Evolutionary conservation across 306 rosid genomes (phyloP).

Genomic region (Phaseolus lunatus): DNA sequence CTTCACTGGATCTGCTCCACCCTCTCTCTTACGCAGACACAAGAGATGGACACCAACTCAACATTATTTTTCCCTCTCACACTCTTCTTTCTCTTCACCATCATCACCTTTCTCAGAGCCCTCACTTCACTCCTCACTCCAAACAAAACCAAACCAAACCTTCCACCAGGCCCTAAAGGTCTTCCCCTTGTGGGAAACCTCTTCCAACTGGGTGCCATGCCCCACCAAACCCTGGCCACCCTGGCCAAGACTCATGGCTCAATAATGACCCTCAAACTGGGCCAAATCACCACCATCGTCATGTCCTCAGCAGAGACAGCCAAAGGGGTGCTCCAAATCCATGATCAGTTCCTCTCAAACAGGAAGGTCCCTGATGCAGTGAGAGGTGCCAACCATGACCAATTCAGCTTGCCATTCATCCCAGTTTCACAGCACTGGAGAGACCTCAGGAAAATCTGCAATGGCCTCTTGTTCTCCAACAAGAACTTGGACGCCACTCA

Average conservation of each 20-base stretch:
- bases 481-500: constrained; percentile 50
- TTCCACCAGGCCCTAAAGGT: constrained; percentile 66
- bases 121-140: not conserved
- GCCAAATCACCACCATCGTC: constrained; percentile 56
- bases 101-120: constrained; percentile 29
- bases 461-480: constrained; percentile 41
- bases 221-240: constrained; percentile 56
- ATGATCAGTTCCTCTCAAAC: constrained; percentile 53
- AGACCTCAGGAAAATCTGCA: constrained; percentile 53
- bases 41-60: constrained; percentile 30
- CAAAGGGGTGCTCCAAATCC: constrained; percentile 53
- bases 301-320: constrained; percentile 55
- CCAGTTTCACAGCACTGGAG: constrained; percentile 54
- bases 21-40: not conserved
- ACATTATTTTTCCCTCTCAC: not conserved
- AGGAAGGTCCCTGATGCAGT: constrained; percentile 49
- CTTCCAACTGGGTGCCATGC: constrained; percentile 58
- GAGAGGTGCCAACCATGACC: constrained; percentile 41
- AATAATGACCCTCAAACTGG: constrained; percentile 57
- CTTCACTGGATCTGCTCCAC: too few relatives aligned
- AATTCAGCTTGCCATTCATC: constrained; percentile 46
- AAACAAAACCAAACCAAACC: constrained; percentile 7
- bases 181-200: constrained; percentile 64
- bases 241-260: constrained; percentile 59
- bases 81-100: constrained; percentile 21